Base-by-base conservation (phyloP, 2,329 filamentous ascomycete species). In the Claviceps spartinae region DNA sequence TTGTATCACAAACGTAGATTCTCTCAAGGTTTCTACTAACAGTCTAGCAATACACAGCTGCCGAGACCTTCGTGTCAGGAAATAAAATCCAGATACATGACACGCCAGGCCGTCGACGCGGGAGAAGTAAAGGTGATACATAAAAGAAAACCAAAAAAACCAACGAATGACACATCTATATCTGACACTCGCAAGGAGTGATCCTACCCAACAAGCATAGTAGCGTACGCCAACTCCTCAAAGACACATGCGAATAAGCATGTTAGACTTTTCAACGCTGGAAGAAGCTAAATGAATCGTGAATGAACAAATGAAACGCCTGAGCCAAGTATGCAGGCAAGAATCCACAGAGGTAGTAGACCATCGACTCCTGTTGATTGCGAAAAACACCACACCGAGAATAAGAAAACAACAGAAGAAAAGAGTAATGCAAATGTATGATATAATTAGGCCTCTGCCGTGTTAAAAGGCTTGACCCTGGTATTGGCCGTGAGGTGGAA, bases 401-500 rank as follows among this genome's bases (percentile, higher is more conserved):
- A n/a, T 7, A 16, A 18, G 18, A 18, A 24, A 16, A 26, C 3
- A 26, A 30, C 30, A 40, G 18, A 11, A 34, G 18, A 24, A 46
- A 11, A 36, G 4, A 14, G 8, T 16, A 47, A 37, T 20, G 30
- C 1, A 20, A 22, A 4, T 13, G 30, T 22, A 18, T 47, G 18
- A 30, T 13, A 20, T 38, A 26, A 8, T 24, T 4, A 43, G n/a
- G 14, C 18, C 4, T 42, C 18, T 7, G 34, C n/a, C 42, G 4
- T 16, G n/a, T 20, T 59, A 69, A 50, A 67, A 68, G 14, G 65
- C 65, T 49, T 69, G 67, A 11, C 67, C 65, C 48, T 71, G 67
- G 47, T 68, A 65, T 18, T 63, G 63, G 2, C 60, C 62, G 24
- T 62, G 62, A 41, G 52, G 51, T 2, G 50, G 26, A 41, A 56